phyloP scores from a whole-genome alignment of 306 rosid species.

The Fragaria vesca region DNA sequence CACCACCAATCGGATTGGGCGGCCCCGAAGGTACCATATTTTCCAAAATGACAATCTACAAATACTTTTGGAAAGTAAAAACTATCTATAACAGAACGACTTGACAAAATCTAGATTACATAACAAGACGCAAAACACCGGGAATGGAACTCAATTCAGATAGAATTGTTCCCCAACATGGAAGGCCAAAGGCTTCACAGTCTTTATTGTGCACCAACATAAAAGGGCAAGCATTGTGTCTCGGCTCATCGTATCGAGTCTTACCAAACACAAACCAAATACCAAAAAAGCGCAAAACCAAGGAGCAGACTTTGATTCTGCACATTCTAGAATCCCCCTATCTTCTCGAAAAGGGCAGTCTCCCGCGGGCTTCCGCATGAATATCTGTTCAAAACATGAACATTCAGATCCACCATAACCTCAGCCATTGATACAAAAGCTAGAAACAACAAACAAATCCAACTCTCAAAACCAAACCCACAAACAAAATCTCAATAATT shows the following conservation, averaged over 20 bases:
- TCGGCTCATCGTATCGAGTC: slow-evolving; percentile 40
- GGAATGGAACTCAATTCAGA: slow-evolving; percentile 46
- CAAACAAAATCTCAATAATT: slow-evolving; percentile 24
- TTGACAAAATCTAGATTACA: slow-evolving; percentile 45
- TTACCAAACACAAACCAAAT: slow-evolving; percentile 50
- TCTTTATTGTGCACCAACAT: slow-evolving; percentile 51
- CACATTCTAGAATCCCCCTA: slow-evolving; percentile 50
- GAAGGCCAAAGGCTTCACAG: slow-evolving; percentile 40
- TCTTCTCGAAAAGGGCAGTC: slow-evolving; percentile 38
- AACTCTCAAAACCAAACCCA: slow-evolving; percentile 18
- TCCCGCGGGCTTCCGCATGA: slow-evolving; percentile 41
- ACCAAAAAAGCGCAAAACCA: slow-evolving; percentile 44
- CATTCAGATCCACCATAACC: slow-evolving; percentile 62
- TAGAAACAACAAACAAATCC: slow-evolving; percentile 23
- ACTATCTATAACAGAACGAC: slow-evolving; percentile 44
- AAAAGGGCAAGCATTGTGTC: slow-evolving; percentile 42
- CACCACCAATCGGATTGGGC: slow-evolving; percentile 77
- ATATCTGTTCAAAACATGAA: slow-evolving; percentile 50
- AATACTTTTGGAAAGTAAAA: slow-evolving; percentile 41
- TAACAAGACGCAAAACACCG: slow-evolving; percentile 28
- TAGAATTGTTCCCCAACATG: slow-evolving; percentile 37
- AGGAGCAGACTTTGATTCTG: slow-evolving; percentile 41
- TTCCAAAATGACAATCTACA: slow-evolving; percentile 34
- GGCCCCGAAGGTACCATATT: slow-evolving; percentile 92
- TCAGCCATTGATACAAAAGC: slow-evolving; percentile 36